Conservation (phyloP, 2,329 filamentous ascomycete species). For the Dactylellina leptospora region DNA sequence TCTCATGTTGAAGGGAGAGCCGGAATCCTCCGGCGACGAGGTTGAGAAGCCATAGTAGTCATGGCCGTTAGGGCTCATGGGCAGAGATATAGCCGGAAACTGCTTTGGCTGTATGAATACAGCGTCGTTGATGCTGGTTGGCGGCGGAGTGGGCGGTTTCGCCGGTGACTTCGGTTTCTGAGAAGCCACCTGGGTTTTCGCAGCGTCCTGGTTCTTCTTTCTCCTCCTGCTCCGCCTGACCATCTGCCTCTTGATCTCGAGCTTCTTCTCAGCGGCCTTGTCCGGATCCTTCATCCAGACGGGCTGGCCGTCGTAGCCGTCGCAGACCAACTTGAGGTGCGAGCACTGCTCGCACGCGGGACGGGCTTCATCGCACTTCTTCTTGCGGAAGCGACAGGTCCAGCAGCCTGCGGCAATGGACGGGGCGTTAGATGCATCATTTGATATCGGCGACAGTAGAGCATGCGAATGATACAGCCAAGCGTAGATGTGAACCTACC, state of each 20-base stretch:
- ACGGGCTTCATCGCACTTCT: slow-evolving; percentile 61
- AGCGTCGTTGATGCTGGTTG: slow-evolving; percentile 54
- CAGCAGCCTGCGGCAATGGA: slow-evolving; percentile 58
- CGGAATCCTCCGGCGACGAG: slow-evolving; percentile 50
- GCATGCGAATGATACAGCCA: too few species aligned
- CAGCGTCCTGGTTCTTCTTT: slow-evolving; percentile 51
- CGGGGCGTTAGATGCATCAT: background rate
- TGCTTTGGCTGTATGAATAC: background rate
- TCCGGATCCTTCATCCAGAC: slow-evolving; percentile 58
- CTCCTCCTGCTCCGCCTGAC: slow-evolving; percentile 54
- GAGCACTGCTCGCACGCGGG: slow-evolving; percentile 60
- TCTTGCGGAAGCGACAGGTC: slow-evolving; percentile 60
- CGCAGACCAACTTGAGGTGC: slow-evolving; percentile 57
- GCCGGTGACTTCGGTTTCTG: slow-evolving; percentile 61
- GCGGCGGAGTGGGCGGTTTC: slow-evolving; percentile 61
- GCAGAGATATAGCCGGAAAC: slow-evolving; percentile 24
- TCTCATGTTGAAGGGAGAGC: slow-evolving; percentile 38
- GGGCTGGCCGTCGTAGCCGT: slow-evolving; percentile 59
- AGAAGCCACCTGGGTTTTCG: slow-evolving; percentile 20
- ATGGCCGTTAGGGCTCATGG: slow-evolving; percentile 19
- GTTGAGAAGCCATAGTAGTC: slow-evolving; percentile 41
- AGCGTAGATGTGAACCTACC: too few species aligned
- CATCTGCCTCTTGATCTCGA: slow-evolving; percentile 56
- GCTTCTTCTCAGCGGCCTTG: slow-evolving; percentile 54
- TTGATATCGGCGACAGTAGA: too few species aligned